Evolutionary conservation across 1,284 basidiomycete genomes (phyloP).

Genomic region (Ustilago esculenta): DNA sequence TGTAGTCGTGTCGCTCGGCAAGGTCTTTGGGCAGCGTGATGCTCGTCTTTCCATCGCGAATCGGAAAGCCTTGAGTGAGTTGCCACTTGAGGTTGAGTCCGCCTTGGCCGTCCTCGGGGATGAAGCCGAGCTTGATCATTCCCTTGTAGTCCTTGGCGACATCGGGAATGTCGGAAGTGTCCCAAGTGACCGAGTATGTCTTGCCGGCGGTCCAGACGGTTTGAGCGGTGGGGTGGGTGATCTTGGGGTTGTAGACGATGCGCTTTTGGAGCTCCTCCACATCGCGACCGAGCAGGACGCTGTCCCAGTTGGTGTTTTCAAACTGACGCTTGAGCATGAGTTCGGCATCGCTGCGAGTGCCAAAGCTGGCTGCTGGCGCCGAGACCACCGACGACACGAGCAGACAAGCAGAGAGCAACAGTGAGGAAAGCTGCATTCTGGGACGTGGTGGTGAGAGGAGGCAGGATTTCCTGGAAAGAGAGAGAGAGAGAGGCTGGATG

Average conservation of each 20-base stretch:
- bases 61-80: conserved; percentile 29
- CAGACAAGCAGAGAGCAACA: conserved; percentile 23
- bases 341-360: conserved; percentile 15
- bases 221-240: conserved; percentile 22
- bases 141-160: conserved; percentile 20
- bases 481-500: neutral
- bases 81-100: conserved; percentile 41
- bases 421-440: conserved; percentile 31
- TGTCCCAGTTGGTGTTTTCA: conserved; percentile 21
- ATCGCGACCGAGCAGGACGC: conserved; percentile 19
- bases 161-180: conserved; percentile 26
- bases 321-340: conserved; percentile 42
- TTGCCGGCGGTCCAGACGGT: conserved; percentile 37
- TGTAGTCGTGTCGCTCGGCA: conserved; percentile 27
- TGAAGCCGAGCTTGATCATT: conserved; percentile 41
- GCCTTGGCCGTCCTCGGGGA: conserved; percentile 34
- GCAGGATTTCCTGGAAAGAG: neutral
- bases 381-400: conserved; percentile 20
- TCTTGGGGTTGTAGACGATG: conserved; percentile 47
- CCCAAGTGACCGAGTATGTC: conserved; percentile 33
- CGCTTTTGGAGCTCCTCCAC: conserved; percentile 18
- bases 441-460: neutral
- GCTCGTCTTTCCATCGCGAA: conserved; percentile 13
- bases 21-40: conserved; percentile 35
- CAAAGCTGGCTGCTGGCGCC: conserved; percentile 19